Evolutionary conservation across 139 green algal species (phyloP), one percentile per base, ranked within the genome.

Genomic region (Eudorina sp.): DNA sequence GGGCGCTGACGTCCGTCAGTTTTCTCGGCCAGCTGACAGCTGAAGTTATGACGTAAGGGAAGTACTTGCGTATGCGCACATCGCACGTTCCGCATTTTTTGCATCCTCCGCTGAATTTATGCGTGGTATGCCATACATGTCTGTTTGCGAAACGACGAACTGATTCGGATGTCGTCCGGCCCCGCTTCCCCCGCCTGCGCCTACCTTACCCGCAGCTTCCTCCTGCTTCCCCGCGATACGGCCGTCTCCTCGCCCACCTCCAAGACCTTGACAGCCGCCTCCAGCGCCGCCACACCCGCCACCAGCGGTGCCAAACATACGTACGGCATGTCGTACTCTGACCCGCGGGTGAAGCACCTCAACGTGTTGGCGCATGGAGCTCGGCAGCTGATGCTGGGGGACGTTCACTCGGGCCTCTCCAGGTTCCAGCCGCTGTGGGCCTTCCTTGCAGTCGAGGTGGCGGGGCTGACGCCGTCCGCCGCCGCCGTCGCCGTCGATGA

Each of bases 321-420:
- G 38, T 53, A 53, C 21, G 14, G 25, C 51, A n/a, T 38, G 25
- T 72, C 76, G 53, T 53, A 68, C 36, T 74, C 78, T 1, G 92
- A 96, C 83, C 93, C 96, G 88, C 91, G 95, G 23, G 89, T 96
- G 41, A 97, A 96, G 83, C 94, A 96, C 80, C 84, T 97, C 21
- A 96, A 96, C 75, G 94, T 98, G 29, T 85, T 98, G 21, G 85
- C 95, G 41, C 93, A 95, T 66, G 96, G 95, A 94, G 69, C 89
- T 40, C 45, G 83, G 38, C 96, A 98, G 93, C 92, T 98, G 64
- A 96, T 98, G 69, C 90, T 96, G 64, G 95, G 94, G 0, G 96
- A 98, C 75, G 92, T 97, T 21, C 93, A 97, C 48, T 88, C 84
- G 19, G 91, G 91, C 16, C 79, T 76, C 0, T 76, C 60, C 1